These are phyloP conservation scores for Actinidia polygama DNA, from an alignment of 179 eudicot genomes.

Conservation along the genomic window DNA sequence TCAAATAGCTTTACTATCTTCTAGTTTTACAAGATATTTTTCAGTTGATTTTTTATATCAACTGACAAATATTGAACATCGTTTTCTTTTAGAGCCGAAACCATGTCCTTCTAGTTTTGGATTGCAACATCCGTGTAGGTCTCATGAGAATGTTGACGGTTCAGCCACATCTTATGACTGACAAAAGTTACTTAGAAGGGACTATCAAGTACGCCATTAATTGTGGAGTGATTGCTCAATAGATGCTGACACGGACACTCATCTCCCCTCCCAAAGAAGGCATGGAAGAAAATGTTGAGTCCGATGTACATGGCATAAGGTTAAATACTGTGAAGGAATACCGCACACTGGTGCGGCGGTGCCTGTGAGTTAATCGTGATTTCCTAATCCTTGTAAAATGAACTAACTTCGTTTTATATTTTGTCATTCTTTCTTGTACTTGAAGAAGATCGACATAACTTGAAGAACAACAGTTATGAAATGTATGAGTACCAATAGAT, in stretches of 20 bases:
- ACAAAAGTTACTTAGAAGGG: constrained; percentile 71
- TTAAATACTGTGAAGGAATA: constrained; percentile 73
- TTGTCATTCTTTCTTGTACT: background rate
- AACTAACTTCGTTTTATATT: background rate
- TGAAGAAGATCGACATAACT: background rate
- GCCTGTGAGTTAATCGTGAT: background rate
- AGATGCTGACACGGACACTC: constrained; percentile 61
- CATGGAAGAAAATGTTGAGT: constrained; percentile 57
- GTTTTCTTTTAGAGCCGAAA: no score
- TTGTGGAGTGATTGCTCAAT: constrained; percentile 86
- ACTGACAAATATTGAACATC: no score
- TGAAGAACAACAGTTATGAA: background rate
- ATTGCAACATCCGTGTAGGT: constrained; percentile 44
- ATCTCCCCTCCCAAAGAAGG: constrained; percentile 86
- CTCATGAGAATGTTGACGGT: constrained; percentile 80
- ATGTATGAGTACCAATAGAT: constrained; percentile 1
- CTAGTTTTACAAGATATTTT: no score
- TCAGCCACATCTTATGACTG: constrained; percentile 81
- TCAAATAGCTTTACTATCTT: no score
- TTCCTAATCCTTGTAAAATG: background rate
- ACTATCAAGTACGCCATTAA: constrained; percentile 69
- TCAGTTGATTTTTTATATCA: no score
- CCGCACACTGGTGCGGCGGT: constrained; percentile 49
- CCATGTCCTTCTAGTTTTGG: constrained; percentile 8
- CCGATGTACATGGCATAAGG: constrained; percentile 62